These are phyloP conservation scores for Dryadomyces quercus-mongolicae DNA, from an alignment of 2,329 filamentous ascomycete genomes.

Conservation along the genomic window DNA sequence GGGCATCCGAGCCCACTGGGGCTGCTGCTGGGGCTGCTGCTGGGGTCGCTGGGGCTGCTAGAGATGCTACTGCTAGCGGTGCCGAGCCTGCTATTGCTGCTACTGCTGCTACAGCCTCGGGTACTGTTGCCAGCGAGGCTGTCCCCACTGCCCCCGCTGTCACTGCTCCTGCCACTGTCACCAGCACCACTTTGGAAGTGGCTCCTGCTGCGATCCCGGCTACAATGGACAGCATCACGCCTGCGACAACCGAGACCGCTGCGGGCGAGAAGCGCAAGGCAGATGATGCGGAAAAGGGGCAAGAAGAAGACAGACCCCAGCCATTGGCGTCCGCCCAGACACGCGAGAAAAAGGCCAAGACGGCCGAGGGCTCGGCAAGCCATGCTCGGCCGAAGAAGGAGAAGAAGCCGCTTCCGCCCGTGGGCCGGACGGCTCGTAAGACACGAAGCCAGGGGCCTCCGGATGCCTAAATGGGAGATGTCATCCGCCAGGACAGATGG, in stretches of 20 bases:
- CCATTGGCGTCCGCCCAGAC: background rate
- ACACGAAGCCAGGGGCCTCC: constrained; percentile 25
- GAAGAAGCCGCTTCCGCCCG: constrained; percentile 16
- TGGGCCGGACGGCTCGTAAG: constrained; percentile 24
- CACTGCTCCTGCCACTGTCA: background rate
- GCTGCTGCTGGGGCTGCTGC: background rate
- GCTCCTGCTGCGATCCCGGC: background rate
- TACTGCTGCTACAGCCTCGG: background rate
- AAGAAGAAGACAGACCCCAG: constrained; percentile 3
- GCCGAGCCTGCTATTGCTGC: background rate
- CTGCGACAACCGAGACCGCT: background rate
- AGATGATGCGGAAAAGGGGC: constrained; percentile 6
- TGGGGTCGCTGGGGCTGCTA: background rate
- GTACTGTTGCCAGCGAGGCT: background rate
- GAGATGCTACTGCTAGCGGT: background rate
- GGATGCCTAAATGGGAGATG: background rate
- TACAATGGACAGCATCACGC: background rate
- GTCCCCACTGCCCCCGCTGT: background rate
- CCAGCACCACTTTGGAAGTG: background rate
- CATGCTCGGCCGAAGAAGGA: constrained; percentile 10
- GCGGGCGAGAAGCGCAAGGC: constrained; percentile 16
- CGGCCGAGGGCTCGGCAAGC: background rate
- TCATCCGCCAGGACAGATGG: too few relatives aligned
- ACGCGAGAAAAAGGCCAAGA: background rate
- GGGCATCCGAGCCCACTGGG: background rate